Percentiles rank a stretch among this genome's conserved stretches.
Conservation (phyloP, 208 protist species). For the Porcisia deanei region DNA sequence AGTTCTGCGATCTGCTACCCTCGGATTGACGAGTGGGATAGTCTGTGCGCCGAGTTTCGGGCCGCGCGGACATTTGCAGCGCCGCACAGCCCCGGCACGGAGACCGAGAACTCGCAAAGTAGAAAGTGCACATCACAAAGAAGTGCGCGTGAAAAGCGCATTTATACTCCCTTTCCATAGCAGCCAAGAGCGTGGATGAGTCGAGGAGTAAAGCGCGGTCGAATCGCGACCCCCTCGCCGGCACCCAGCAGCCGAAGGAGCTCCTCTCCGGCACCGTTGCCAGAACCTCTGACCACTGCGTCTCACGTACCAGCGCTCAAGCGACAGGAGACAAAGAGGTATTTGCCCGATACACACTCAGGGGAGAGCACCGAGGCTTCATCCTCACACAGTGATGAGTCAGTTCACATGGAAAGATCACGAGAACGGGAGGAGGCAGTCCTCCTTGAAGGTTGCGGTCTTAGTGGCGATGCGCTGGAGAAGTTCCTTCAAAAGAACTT, state of each 20-base stretch:
- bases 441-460: constrained; percentile 31
- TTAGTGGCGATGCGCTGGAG: constrained; percentile 49
- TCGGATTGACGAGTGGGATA: not conserved
- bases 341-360: constrained; percentile 13
- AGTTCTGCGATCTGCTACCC: not conserved
- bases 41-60: not conserved
- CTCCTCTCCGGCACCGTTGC: not conserved
- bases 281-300: not conserved
- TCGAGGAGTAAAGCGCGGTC: constrained; percentile 10
- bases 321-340: constrained; percentile 18
- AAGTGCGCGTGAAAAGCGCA: not conserved
- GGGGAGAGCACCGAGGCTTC: constrained; percentile 8
- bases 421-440: constrained; percentile 54
- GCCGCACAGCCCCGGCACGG: not conserved
- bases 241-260: constrained; percentile 6
- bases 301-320: not conserved
- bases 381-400: constrained; percentile 26
- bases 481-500: constrained; percentile 82
- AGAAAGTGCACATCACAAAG: not conserved
- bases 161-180: not conserved
- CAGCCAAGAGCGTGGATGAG: not conserved
- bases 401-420: constrained; percentile 23
- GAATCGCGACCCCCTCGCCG: constrained; percentile 7
- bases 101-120: not conserved
- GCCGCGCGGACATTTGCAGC: not conserved